Evolutionary conservation across 2,329 filamentous ascomycete genomes (phyloP).

Genomic region (Xylariaceae sp.): DNA sequence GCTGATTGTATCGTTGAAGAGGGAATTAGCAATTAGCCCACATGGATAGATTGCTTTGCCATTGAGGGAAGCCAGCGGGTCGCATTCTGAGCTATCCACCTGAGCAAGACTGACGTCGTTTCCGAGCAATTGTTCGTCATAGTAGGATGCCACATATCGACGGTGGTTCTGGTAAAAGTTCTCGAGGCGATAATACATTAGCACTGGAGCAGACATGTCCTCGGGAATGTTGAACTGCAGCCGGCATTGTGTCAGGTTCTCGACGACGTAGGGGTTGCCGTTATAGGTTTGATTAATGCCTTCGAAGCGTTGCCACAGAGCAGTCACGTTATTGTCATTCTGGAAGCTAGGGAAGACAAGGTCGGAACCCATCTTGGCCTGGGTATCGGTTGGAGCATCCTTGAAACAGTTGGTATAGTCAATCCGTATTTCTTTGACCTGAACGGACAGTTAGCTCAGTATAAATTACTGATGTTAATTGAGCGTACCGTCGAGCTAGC

Average conservation of each 20-base stretch:
- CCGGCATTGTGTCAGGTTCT: slow-evolving; percentile 51
- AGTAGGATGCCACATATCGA: slow-evolving; percentile 88
- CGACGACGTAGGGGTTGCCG: slow-evolving; percentile 11
- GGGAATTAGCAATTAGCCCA: slow-evolving; percentile 90
- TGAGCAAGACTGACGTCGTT: slow-evolving; percentile 53
- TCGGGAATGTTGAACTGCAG: slow-evolving; percentile 78
- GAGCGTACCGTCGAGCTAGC: slow-evolving; percentile 70
- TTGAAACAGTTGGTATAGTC: slow-evolving; percentile 79
- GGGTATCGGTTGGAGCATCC: slow-evolving; percentile 42
- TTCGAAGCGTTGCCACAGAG: slow-evolving; percentile 32
- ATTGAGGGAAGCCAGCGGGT: slow-evolving; percentile 59
- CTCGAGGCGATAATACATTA: slow-evolving; percentile 91
- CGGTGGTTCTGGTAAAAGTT: slow-evolving; percentile 99
- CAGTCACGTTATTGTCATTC: slow-evolving; percentile 33
- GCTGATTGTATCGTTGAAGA: slow-evolving; percentile 90
- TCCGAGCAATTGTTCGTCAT: slow-evolving; percentile 75
- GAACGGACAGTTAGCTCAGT: slow-evolving; percentile 3
- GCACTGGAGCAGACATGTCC: slow-evolving; percentile 72
- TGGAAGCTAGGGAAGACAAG: slow-evolving; percentile 71
- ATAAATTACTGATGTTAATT: slow-evolving; percentile 9
- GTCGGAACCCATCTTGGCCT: slow-evolving; percentile 47
- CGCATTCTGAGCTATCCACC: slow-evolving; percentile 68
- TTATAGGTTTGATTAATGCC: slow-evolving; percentile 31
- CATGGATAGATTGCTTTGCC: slow-evolving; percentile 84
- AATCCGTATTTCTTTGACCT: slow-evolving; percentile 88